Evolutionary conservation across 2,329 filamentous ascomycete species (phyloP).

Genomic region (Talaromyces sp.): DNA sequence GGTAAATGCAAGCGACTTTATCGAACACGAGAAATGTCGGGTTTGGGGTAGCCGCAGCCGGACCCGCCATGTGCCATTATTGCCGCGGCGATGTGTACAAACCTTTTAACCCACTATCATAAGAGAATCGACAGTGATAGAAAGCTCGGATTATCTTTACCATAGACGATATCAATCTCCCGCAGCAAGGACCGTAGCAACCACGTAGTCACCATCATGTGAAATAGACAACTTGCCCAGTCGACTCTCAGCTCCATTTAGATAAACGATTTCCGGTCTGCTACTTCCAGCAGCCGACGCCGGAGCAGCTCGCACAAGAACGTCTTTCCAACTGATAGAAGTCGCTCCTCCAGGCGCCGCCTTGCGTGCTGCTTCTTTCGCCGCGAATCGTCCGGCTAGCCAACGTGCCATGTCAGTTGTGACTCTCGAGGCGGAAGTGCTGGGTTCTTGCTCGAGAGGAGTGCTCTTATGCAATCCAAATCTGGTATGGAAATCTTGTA

Average conservation of each 20-base stretch:
- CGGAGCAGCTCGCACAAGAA: constrained; percentile 40
- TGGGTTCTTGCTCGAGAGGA: background rate
- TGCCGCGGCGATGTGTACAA: background rate
- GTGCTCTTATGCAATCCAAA: constrained; percentile 17
- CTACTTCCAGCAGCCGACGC: constrained; percentile 21
- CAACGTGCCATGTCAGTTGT: constrained; percentile 36
- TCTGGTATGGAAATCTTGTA: constrained; percentile 32
- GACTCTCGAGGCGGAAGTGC: constrained; percentile 15
- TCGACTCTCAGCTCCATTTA: constrained; percentile 37
- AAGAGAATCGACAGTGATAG: background rate
- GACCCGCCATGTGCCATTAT: constrained; percentile 6
- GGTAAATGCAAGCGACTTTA: background rate
- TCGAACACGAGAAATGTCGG: background rate
- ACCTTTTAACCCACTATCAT: background rate
- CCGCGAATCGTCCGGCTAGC: constrained; percentile 57
- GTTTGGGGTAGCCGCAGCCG: background rate
- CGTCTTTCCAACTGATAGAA: constrained; percentile 57
- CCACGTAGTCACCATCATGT: constrained; percentile 78
- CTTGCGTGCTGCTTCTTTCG: constrained; percentile 71
- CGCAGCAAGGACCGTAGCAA: constrained; percentile 41
- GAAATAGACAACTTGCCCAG: constrained; percentile 73
- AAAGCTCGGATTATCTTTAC: too few relatives aligned
- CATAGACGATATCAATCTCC: constrained; percentile 8
- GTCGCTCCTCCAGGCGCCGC: constrained; percentile 54
- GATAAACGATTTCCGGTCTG: constrained; percentile 36